Evolutionary conservation across 2,329 filamentous ascomycete genomes (phyloP), one percentile per base, ranked within the genome.

Genomic region (Fusarium gaditjirri): DNA sequence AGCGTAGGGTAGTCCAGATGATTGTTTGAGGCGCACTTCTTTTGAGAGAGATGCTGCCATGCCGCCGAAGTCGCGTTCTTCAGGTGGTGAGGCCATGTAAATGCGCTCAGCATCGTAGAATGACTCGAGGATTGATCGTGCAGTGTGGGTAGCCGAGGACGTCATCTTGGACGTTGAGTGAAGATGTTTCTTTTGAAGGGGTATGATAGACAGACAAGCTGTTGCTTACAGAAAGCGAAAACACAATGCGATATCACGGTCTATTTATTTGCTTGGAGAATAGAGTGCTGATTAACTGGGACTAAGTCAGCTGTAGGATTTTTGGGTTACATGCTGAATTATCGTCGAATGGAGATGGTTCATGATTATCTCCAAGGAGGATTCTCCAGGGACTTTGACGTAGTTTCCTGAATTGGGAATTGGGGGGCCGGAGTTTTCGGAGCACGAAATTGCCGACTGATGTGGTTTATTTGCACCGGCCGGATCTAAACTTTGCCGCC

Each of bases 61-160:
- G 17, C 68, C 70, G 36, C 69, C 42, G 41, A 82, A 81, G 65
- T 81, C 79, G 44, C 78, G 76, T 10, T 76, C 29, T 31, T 76
- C 68, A 4, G 78, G 70, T 7, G 78, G 54, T 1, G 78, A 65
- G 5, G 78, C 71, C 78, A 81, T 82, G 63, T 80, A 82, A 14
- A 72, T 65, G 27, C 74, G 73, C 59, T 82, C 81, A 17, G 80
- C 81, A 11, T 74, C 76, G 55, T 82, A 82, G 74, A 82, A 81
- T 39, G 73, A 72, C 3, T 78, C 68, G 6, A 81, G 75, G 4
- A 81, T 75, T 39, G 75, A 77, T 29, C 75, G 70, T 16, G 76
- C 53, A 6, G 77, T 78, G 47, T 77, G 62, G 2, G 21, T 19
- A 2, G 35, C 41, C 25, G 49, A 12, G 23, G 70, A 14, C 1